These are phyloP conservation scores for Fusarium scirpi DNA, from an alignment of 2,329 filamentous ascomycete genomes.

Conservation along the genomic window DNA sequence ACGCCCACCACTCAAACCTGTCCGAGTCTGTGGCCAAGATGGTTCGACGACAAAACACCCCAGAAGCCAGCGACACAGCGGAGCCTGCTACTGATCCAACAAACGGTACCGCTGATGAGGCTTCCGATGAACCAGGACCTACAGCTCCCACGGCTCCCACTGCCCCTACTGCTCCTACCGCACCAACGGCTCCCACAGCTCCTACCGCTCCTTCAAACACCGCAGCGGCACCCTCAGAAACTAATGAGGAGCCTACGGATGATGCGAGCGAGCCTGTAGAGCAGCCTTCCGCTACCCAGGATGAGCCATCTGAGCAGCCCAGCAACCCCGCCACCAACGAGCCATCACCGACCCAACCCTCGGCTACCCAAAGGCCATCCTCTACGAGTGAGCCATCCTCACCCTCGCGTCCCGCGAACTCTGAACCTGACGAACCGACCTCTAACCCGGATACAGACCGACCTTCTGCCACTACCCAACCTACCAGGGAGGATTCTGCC, in stretches of 20 bases:
- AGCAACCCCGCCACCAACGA: conserved; percentile 22
- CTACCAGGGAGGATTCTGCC: conserved; percentile 28
- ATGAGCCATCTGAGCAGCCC: conserved; percentile 19
- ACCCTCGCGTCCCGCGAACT: conserved; percentile 36
- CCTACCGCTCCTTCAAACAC: conserved; percentile 23
- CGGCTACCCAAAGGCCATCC: conserved; percentile 28
- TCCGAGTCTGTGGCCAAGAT: conserved; percentile 67
- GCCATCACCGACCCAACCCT: conserved; percentile 26
- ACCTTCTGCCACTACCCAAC: conserved; percentile 27
- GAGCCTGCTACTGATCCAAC: conserved; percentile 17
- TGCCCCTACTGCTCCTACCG: conserved; percentile 2
- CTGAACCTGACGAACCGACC: conserved; percentile 36
- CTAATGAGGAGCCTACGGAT: conserved; percentile 33
- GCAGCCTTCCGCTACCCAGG: conserved; percentile 25
- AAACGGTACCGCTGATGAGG: neutral
- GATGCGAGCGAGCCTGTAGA: conserved; percentile 11
- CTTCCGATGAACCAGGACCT: conserved; percentile 16
- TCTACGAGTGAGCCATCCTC: conserved; percentile 42
- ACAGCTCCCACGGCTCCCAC: conserved; percentile 16
- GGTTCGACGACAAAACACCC: conserved; percentile 68
- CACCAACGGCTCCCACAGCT: conserved; percentile 11
- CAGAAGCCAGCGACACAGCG: conserved; percentile 28
- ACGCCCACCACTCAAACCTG: conserved; percentile 40
- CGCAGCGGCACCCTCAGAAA: conserved; percentile 9
- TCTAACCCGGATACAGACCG: conserved; percentile 43